These are phyloP conservation scores for Amphichorda felina DNA, from an alignment of 2,329 filamentous ascomycete species.

Conservation along the genomic window DNA sequence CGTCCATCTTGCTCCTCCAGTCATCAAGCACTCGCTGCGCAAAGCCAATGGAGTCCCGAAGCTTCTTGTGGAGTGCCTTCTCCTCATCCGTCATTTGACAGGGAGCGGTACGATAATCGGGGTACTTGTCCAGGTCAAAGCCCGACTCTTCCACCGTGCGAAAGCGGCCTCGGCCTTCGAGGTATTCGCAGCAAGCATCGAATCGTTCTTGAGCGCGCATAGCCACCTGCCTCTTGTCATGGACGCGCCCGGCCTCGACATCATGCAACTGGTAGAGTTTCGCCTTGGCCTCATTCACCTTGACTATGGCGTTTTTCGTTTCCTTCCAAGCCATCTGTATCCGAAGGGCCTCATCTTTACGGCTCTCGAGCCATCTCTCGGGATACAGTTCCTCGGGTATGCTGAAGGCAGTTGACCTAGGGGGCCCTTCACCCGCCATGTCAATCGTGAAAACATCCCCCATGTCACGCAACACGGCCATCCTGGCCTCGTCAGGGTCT, in stretches of 20 bases:
- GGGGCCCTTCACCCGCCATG: slow-evolving; percentile 28
- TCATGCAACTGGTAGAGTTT: slow-evolving; percentile 14
- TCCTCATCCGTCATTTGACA: slow-evolving; percentile 20
- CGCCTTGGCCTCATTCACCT: slow-evolving; percentile 12
- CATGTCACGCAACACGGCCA: slow-evolving; percentile 30
- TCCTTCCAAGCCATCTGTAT: slow-evolving; percentile 26
- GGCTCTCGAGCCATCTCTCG: slow-evolving; percentile 36
- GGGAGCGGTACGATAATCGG: slow-evolving; percentile 26
- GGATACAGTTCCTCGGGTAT: slow-evolving; percentile 40
- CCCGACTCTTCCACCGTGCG: slow-evolving; percentile 22
- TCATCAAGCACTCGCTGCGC: slow-evolving; percentile 21
- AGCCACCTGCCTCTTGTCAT: slow-evolving; percentile 18
- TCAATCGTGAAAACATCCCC: slow-evolving; percentile 39
- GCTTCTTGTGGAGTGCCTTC: slow-evolving; percentile 13
- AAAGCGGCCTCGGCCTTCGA: slow-evolving; percentile 22
- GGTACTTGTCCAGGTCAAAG: slow-evolving; percentile 23
- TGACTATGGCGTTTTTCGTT: slow-evolving; percentile 14
- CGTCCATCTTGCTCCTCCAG: slow-evolving; percentile 15
- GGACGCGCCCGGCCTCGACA: slow-evolving; percentile 11
- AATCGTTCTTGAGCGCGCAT: slow-evolving; percentile 17
- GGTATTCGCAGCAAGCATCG: slow-evolving; percentile 18
- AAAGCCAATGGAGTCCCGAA: slow-evolving; percentile 19
- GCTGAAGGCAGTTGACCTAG: slow-evolving; percentile 29
- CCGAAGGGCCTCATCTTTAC: slow-evolving; percentile 30
- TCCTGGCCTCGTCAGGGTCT: slow-evolving; percentile 22